Evolutionary conservation across 2,329 filamentous ascomycete genomes (phyloP), one percentile per base, ranked within the genome.

Genomic region (Fusarium nanum): DNA sequence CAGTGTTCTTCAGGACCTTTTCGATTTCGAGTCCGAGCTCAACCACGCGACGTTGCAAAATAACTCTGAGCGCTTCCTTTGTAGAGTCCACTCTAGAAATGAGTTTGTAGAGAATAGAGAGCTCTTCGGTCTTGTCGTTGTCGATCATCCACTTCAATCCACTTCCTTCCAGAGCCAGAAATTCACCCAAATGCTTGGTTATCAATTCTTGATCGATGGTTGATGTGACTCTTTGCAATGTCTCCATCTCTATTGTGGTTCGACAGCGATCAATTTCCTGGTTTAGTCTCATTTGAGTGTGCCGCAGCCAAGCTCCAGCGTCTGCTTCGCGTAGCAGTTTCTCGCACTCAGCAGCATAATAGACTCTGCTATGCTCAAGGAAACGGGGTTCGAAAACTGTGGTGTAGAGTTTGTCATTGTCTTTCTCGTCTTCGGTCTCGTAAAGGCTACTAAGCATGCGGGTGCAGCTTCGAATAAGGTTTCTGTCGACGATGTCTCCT

Each of bases 371-470:
- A 6, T 88, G 87, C 2, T 85, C 80, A 7, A 98, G 81, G 74
- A 96, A 97, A 12, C 87, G 86, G 1, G 89, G 88, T 78, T 99
- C 94, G 73, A 99, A 98, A 0, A 87, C 86, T 1, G 90, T 92
- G 30, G 94, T 81, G 76, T 99, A 99, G 0, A 99, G 84, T 75
- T 94, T 96, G 44, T 93, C 88, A 47, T 88, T 85, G 69, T 97
- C 92, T 7, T 88, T 87, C 76, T 97, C 94, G 6, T 90, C 86
- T 60, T 94, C 88, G 0, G 90, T 91, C 78, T 97, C 92, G 78
- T 97, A 97, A 0, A 99, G 85, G 10, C 89, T 89, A 77, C 97
- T 95, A 8, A 99, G 86, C 94, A 99, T 98, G 73, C 92, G 90
- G 5, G 93, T 88, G 77, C 93, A 95, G 54, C 92, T 91, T 71